Base-by-base conservation (phyloP, 73 alveolate genomes). In the Paramecium primaurelia region DNA sequence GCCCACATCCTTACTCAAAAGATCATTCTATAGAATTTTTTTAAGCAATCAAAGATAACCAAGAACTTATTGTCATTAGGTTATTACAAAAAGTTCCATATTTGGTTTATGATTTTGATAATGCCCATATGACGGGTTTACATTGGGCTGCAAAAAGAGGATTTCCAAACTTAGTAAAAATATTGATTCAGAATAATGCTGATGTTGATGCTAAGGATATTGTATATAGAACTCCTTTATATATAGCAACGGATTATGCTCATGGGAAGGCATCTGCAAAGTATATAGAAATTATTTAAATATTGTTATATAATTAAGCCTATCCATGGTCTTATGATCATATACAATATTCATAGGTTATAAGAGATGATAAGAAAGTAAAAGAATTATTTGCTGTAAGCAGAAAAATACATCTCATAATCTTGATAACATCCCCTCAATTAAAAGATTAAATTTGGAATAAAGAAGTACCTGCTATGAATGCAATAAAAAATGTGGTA, bases 61-160 rank as follows among this genome's bases (percentile, higher is more conserved):
- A 95, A 51, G 86, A 26, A 6, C 14, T 44, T 6, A 83, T 75
- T 26, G 94, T 95, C 14, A 59, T 59, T 12, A 47, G 69, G 16
- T 58, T 94, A 11, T 54, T 96, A 49, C 86, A 96, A 54, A 59
- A 83, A 25, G 95, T 94, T 38, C 90, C 80, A 86, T 92, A 86
- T 40, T 58, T 96, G 59, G 95, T 96, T 80, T 93, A 94, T 93
- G 97, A 88, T 77, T 89, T 92, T 71, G 99, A 96, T 90, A 80
- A 71, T 89, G 92, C 94, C 36, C 59, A 92, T 12, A 97, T 94
- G 88, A 92, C 98, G 1, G 96, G 97, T 36, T 93, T 96, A n/a
- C 99, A 96, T 93, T 95, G 98, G 92, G 96, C 96, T 28, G 98
- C 97, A 11, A 97, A 94, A 80, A 90, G 99, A 87, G 95, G 95